Evolutionary conservation across 1,284 basidiomycete species (phyloP), one percentile per base, ranked within the genome.

Genomic region (Ceratobasidium sp.): DNA sequence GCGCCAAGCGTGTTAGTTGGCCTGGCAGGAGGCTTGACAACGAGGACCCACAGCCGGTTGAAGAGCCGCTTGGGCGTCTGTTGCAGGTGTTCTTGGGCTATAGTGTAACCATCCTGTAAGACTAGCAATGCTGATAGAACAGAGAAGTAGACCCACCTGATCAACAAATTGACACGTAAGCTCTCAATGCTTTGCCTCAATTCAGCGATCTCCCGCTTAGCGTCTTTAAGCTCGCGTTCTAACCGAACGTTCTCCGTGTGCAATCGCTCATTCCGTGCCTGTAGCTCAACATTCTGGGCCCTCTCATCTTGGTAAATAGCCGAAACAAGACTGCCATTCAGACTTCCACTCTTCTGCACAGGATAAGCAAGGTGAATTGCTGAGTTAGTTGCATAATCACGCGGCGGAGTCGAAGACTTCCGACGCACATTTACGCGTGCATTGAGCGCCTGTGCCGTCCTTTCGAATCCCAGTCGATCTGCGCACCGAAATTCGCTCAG

Each of bases 381-480:
- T 40, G 18, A 33, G 28, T 70, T 33, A 70, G 40, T 70, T 42
- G 39, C 33, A 39, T 70, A 53, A 75, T 66, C 26, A 23, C 40
- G 42, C 53, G 18, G 10, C 18, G 46, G 23, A 7, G 26, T n/a
- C 56, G 51, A 18, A 53, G 23, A 53, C 23, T 53, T 33, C 39
- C 55, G 28, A 67, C 73, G 26, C 46, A 77, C 73, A 28, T 28
- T 26, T 39, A 67, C 39, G 51, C 73, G 73, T 9, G 73, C 73
- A 40, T 67, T 77, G 44, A 77, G 73, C 63, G 73, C 73, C 67
- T 77, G 73, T 44, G 73, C 73, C 1, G 73, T 77, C 40, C 73
- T 66, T 67, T 77, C 73, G 63, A 77, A 77, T 20, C 73, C 53
- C 1, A 77, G 53, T 56, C 73, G 73, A 49, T 77, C 73, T 33